These are phyloP conservation scores for Trichoderma breve DNA, from an alignment of 2,329 filamentous ascomycete species.

Conservation along the genomic window DNA sequence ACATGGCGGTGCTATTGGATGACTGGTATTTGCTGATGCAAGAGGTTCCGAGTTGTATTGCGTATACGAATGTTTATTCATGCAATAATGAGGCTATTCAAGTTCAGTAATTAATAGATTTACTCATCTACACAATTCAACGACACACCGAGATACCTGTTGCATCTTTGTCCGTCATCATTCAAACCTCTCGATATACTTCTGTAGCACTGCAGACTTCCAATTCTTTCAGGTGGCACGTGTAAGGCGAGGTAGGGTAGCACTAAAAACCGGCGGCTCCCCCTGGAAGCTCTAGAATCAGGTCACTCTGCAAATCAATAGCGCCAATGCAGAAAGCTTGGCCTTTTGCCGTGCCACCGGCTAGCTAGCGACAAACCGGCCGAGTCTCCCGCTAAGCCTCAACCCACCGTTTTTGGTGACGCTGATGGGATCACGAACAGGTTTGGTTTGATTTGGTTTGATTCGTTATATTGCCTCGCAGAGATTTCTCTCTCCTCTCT, in stretches of 20 bases:
- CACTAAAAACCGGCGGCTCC: not conserved
- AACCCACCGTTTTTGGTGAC: constrained; percentile 6
- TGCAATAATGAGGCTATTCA: not conserved
- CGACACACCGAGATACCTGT: too few relatives aligned
- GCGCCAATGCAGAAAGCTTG: constrained; percentile 5
- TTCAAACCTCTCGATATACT: too few relatives aligned
- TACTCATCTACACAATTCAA: not conserved
- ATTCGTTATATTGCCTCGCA: not conserved
- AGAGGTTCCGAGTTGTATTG: not conserved
- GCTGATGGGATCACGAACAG: not conserved
- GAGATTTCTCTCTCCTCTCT: not conserved
- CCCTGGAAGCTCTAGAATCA: constrained; percentile 6
- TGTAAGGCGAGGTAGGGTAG: not conserved
- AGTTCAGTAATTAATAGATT: too few relatives aligned
- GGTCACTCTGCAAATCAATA: not conserved
- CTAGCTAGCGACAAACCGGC: constrained; percentile 8
- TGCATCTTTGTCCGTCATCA: too few relatives aligned
- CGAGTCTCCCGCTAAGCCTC: constrained; percentile 7
- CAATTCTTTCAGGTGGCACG: not conserved
- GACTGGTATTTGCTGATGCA: not conserved
- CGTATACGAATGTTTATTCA: not conserved
- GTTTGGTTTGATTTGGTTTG: too few relatives aligned
- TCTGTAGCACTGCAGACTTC: not conserved
- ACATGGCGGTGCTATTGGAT: not conserved
- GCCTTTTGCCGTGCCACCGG: constrained; percentile 3